A percentile compares a stretch with the other conserved stretches of the same genome.
phyloP scores from a whole-genome alignment of 1,284 basidiomycete genomes.

The Sporisorium exsertum region DNA sequence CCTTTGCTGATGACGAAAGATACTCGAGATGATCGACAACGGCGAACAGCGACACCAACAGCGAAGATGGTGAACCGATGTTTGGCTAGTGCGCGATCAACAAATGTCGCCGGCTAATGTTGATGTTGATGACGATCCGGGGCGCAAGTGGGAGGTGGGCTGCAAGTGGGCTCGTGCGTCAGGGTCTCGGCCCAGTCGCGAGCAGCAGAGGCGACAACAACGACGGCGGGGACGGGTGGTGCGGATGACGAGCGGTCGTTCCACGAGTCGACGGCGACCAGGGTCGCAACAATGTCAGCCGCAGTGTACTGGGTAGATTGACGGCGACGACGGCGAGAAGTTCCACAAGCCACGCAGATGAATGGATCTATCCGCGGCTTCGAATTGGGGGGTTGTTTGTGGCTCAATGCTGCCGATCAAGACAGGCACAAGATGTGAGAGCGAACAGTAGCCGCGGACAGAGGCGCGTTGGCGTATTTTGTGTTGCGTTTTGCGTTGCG shows the following conservation, averaged over 20 bases:
- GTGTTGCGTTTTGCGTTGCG: slow-evolving; percentile 5
- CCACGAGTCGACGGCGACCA: slow-evolving; percentile 4
- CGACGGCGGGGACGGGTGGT: slow-evolving; percentile 11
- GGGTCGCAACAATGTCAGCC: slow-evolving; percentile 8
- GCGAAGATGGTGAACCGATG: background rate
- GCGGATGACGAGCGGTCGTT: background rate
- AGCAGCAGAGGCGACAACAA: slow-evolving; percentile 2
- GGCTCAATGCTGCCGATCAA: slow-evolving; percentile 2
- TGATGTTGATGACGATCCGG: background rate
- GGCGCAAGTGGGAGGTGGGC: slow-evolving; percentile 3
- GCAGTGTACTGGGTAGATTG: background rate
- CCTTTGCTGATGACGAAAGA: background rate
- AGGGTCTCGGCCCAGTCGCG: background rate
- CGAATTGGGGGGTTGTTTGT: background rate
- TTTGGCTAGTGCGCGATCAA: background rate
- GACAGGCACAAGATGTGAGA: slow-evolving; percentile 4
- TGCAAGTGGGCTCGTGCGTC: slow-evolving; percentile 33
- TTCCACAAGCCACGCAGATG: background rate
- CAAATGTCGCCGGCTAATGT: background rate
- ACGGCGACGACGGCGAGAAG: background rate
- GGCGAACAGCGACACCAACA: background rate
- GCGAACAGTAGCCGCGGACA: slow-evolving; percentile 5
- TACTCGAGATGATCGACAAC: background rate
- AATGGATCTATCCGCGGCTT: slow-evolving; percentile 6
- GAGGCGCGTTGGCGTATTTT: background rate